phyloP scores from a whole-genome alignment of 2,329 filamentous ascomycete genomes.

The Beauveria australis region DNA sequence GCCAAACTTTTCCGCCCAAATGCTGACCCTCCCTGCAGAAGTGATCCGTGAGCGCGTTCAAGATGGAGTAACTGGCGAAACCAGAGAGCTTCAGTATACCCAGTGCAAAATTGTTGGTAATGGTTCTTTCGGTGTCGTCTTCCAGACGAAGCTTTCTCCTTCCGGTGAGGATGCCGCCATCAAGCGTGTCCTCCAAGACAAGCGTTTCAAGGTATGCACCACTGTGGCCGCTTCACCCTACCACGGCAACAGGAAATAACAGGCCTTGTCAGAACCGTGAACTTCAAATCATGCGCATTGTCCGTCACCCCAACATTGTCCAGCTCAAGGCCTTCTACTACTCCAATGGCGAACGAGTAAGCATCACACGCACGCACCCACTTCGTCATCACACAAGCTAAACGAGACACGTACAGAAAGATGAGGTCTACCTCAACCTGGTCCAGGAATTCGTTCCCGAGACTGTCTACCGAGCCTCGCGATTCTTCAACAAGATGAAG shows the following conservation, averaged over 20 bases:
- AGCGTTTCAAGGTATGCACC: slow-evolving; percentile 85
- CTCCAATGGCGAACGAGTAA: slow-evolving; percentile 94
- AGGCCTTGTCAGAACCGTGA: slow-evolving; percentile 76
- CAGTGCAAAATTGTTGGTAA: slow-evolving; percentile 99
- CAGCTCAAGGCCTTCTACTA: slow-evolving; percentile 99
- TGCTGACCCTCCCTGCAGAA: slow-evolving; percentile 49
- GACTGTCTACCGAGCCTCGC: slow-evolving; percentile 94
- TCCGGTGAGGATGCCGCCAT: slow-evolving; percentile 97
- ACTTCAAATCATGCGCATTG: slow-evolving; percentile 98
- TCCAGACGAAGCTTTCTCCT: slow-evolving; percentile 97
- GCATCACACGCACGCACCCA: slow-evolving; percentile 15
- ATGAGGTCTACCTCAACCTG: slow-evolving; percentile 97
- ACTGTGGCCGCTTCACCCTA: background rate
- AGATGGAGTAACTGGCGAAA: slow-evolving; percentile 94
- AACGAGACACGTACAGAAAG: slow-evolving; percentile 53
- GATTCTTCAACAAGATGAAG: slow-evolving; percentile 99
- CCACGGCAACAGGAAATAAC: slow-evolving; percentile 14
- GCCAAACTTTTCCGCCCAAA: background rate
- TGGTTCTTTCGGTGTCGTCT: slow-evolving; percentile 96
- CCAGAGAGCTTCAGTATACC: slow-evolving; percentile 93
- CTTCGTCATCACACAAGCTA: background rate
- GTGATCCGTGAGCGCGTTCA: slow-evolving; percentile 98
- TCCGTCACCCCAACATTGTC: slow-evolving; percentile 97
- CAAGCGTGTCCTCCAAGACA: slow-evolving; percentile 97
- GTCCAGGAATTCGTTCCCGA: slow-evolving; percentile 98